phyloP scores from a whole-genome alignment of 1,139 yeast species.

The Taphrina betulina region DNA sequence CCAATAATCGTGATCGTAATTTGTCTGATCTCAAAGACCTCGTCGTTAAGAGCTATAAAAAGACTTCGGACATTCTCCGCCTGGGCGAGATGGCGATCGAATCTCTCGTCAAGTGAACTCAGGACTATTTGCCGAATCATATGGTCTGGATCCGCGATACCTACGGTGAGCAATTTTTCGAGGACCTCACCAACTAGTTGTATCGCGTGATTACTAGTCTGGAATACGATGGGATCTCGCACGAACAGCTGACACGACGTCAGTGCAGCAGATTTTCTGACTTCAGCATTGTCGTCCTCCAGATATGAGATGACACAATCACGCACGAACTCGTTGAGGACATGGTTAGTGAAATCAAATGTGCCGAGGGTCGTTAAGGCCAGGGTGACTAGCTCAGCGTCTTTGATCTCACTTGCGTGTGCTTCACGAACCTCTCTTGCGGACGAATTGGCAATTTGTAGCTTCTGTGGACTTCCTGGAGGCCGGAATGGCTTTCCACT shows the following conservation, averaged over 20 bases:
- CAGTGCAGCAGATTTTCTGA: conserved; percentile 79
- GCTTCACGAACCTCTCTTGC: conserved; percentile 77
- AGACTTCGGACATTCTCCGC: conserved; percentile 83
- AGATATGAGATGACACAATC: conserved; percentile 77
- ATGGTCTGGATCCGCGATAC: conserved; percentile 86
- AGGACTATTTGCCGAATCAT: conserved; percentile 82
- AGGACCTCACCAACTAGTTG: conserved; percentile 82
- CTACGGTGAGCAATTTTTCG: conserved; percentile 72
- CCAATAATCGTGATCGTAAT: conserved; percentile 82
- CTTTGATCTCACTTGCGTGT: conserved; percentile 52
- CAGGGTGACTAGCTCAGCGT: conserved; percentile 58
- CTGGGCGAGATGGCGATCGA: conserved; percentile 91
- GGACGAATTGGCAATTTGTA: conserved; percentile 55
- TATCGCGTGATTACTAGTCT: conserved; percentile 79
- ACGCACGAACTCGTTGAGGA: conserved; percentile 82
- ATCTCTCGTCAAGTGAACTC: conserved; percentile 65
- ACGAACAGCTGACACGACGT: conserved; percentile 79
- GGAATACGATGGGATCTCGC: conserved; percentile 79
- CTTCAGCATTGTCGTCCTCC: conserved; percentile 74
- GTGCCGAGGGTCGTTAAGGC: conserved; percentile 71
- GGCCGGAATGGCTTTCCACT: conserved; percentile 79
- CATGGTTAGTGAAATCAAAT: conserved; percentile 67
- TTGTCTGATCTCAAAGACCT: conserved; percentile 75
- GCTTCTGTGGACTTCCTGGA: conserved; percentile 84
- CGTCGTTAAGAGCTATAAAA: conserved; percentile 90